A percentile compares a stretch with the other conserved stretches of the same genome.
Conservation (phyloP, 1,139 yeast genomes). For the Candida tropicalis region DNA sequence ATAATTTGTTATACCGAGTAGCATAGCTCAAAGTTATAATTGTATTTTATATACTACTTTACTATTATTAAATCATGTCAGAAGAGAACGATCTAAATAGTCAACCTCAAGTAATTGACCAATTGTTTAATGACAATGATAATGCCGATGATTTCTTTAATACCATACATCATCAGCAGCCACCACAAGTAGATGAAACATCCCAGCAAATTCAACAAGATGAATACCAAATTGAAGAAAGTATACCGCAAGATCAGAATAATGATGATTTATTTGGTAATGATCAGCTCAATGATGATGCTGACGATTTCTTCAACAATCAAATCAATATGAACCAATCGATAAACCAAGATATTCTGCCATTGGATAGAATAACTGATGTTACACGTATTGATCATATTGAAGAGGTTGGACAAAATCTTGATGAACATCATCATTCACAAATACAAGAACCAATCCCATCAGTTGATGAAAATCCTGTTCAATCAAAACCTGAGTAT, state of each 20-base stretch:
- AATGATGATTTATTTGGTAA: constrained; percentile 10
- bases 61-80: not conserved
- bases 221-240: not conserved
- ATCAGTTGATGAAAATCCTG: not conserved
- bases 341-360: not conserved
- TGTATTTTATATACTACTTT: too few relatives aligned
- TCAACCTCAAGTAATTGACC: constrained; percentile 7
- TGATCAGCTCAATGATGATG: not conserved
- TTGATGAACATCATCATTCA: not conserved
- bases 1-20: too few relatives aligned
- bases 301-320: constrained; percentile 6
- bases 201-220: not conserved
- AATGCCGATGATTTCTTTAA: constrained; percentile 9
- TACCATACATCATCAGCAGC: not conserved
- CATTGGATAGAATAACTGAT: constrained; percentile 1
- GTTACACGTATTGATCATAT: constrained; percentile 3
- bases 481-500: not conserved
- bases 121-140: constrained; percentile 5
- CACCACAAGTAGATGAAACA: too few relatives aligned
- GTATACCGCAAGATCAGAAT: not conserved
- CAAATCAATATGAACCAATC: not conserved
- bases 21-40: too few relatives aligned
- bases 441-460: too few relatives aligned
- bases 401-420: not conserved
- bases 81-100: not conserved